Base-by-base conservation (phyloP, 1,284 basidiomycete genomes). In the Malassezia globosa region DNA sequence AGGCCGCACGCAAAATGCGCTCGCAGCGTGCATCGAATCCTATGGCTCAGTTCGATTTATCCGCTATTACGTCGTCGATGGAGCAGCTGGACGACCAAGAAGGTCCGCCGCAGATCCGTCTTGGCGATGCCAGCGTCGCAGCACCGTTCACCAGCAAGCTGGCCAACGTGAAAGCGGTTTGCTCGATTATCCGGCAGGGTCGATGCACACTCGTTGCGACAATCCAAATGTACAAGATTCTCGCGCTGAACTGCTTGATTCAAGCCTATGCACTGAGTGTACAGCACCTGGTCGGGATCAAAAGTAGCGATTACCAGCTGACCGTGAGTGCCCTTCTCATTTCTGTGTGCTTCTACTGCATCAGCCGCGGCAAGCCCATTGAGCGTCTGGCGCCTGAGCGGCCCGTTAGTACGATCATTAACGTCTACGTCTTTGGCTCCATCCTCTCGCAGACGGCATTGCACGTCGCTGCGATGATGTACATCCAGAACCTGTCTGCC, bases 141-240 rank as follows among this genome's bases (percentile, higher is more conserved):
- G 68, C 68, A 16, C 68, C 68, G 16, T 71, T 71, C 25, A 71
- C 68, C 14, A 61, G 58, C 34, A 71, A 71, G 46, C 45, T 71
- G 16, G 51, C 56, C 29, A 60, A 64, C 31, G 65, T 71, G 13
- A 49, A 48, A 22, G 46, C 60, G 41, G 54, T 69, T 23, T 47
- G 59, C 14, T 54, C 64, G 24, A 68, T 71, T 39, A 64, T 71
- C 41, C 57, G 66, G 8, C 68, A 71, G 42, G 68, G 68, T n/a
- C 43, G 68, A 10, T 69, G 61, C 33, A 69, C 66, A 40, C 53
- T 71, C 23, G 68, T 71, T 7, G 63, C 68, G 5, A 67, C 64
- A 34, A 64, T 67, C 36, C 68, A 71, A 55, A 69, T 67, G 68
- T 67, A 71, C 60, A 71, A 71, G 59, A 71, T 69, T 34, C 55